Base-by-base conservation (phyloP, 2,329 filamentous ascomycete genomes). In the Alternaria triticina region DNA sequence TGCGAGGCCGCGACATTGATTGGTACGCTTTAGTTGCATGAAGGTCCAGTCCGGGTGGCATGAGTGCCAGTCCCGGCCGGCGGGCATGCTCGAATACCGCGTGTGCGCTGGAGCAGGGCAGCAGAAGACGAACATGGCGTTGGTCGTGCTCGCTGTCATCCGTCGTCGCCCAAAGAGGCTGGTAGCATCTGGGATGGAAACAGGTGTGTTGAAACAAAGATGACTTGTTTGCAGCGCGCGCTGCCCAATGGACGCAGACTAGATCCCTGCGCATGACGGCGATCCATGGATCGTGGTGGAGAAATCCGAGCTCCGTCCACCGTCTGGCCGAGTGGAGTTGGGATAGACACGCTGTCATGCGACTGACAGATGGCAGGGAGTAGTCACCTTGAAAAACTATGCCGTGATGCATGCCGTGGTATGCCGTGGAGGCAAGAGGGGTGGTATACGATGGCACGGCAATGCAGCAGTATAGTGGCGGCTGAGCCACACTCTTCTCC, bases 181-280 rank as follows among this genome's bases (percentile, higher is more conserved):
- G 68, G 63, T 70, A 67, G 72, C 63, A 54, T 68, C 63, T 68
- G 57, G 66, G 62, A 57, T 63, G 64, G 60, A 68, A 70, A 71
- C 61, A 62, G 49, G 63, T 62, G 66, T 61, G 66, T 74, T 69
- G 71, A 75, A 74, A 76, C 72, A 57, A 65, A 67, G 58, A 65
- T 59, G 63, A 65, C 59, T 64, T 71, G 69, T 70, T 71, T 73
- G 62, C 52, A 62, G 51, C 52, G 51, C 57, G 52, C 22, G 23
- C 20, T 52, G 51, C 63, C 69, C 65, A 72, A 68, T 72, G 44
- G 56, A 46, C 55, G 55, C 15, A 22, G 47, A 7, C 45, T 43
- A 50, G 43, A 49, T 59, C 60, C 66, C 63, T 54, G 65, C 70
- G 70, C 70, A 71, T 71, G 70, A 70, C 62, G 67, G 46, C 61